phyloP scores from a whole-genome alignment of 2,329 filamentous ascomycete genomes.

The Ilyonectria destructans region DNA sequence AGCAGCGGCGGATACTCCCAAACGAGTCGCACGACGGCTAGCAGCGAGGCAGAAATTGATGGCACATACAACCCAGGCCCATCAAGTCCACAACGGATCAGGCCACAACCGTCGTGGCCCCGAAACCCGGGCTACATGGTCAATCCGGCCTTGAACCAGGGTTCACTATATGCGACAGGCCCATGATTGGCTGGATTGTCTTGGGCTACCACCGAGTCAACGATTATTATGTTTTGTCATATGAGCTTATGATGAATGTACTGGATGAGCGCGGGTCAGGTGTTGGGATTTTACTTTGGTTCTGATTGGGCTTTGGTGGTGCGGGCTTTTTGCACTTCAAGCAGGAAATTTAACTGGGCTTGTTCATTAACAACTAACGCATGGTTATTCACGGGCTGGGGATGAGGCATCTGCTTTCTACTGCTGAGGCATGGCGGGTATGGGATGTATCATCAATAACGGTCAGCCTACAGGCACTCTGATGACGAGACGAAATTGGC shows the following conservation, averaged over 20 bases:
- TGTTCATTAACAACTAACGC: slow-evolving; percentile 10
- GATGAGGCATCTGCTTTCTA: slow-evolving; percentile 25
- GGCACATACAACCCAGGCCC: slow-evolving; percentile 43
- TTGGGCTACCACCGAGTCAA: neutral
- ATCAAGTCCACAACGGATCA: slow-evolving; percentile 42
- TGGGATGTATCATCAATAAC: slow-evolving; percentile 24
- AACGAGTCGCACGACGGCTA: slow-evolving; percentile 53
- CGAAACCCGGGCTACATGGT: slow-evolving; percentile 42
- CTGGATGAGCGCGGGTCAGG: slow-evolving; percentile 8
- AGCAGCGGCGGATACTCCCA: slow-evolving; percentile 57
- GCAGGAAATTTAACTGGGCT: slow-evolving; percentile 1
- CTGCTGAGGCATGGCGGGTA: slow-evolving; percentile 16
- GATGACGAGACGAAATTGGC: slow-evolving; percentile 27
- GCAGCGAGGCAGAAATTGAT: slow-evolving; percentile 49
- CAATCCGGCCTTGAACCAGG: slow-evolving; percentile 32
- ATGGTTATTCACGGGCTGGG: slow-evolving; percentile 9
- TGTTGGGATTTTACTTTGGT: slow-evolving; percentile 15
- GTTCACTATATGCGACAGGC: slow-evolving; percentile 42
- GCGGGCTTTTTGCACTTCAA: slow-evolving; percentile 11
- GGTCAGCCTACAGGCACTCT: slow-evolving; percentile 13
- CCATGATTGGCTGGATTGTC: slow-evolving; percentile 31
- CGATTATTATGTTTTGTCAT: neutral
- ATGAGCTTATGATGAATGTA: slow-evolving; percentile 15
- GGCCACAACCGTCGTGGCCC: slow-evolving; percentile 41
- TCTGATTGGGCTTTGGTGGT: slow-evolving; percentile 10